These are phyloP conservation scores for Desmodesmus armatus DNA, from an alignment of 139 green algal genomes.

Conservation along the genomic window DNA sequence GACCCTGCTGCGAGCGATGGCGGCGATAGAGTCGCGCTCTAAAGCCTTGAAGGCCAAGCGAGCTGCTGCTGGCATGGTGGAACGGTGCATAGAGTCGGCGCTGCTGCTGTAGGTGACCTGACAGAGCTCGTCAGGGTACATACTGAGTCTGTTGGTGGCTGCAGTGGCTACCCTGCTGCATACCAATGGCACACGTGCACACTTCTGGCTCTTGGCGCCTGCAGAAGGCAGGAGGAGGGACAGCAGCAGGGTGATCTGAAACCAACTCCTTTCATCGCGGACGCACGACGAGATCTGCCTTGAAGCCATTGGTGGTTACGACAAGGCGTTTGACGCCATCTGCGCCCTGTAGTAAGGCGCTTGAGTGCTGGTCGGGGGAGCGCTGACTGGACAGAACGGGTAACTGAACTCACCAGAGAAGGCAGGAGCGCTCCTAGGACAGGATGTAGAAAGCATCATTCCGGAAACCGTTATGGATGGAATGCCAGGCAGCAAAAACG, in stretches of 20 bases:
- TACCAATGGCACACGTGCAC: background rate
- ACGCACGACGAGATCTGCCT: no score
- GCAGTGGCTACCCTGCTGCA: background rate
- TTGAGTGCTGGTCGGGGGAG: background rate
- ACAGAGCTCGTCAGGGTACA: background rate
- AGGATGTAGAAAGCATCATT: background rate
- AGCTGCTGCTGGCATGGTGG: background rate
- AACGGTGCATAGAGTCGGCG: background rate
- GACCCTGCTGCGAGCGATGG: no score
- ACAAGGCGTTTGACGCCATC: background rate
- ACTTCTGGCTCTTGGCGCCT: background rate
- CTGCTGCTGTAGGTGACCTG: background rate
- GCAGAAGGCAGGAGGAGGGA: no score
- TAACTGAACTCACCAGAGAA: background rate
- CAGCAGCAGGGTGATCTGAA: no score
- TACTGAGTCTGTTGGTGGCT: background rate
- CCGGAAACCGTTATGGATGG: background rate
- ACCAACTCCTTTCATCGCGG: no score
- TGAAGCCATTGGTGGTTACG: background rate
- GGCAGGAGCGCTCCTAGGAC: background rate
- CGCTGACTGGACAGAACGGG: background rate
- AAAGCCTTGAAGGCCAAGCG: background rate
- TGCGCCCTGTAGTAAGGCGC: background rate
- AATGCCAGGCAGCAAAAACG: background rate
- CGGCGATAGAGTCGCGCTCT: no score